Evolutionary conservation across 108 stramenopile genomes (phyloP).

Genomic region (Nitzschia inconspicua): DNA sequence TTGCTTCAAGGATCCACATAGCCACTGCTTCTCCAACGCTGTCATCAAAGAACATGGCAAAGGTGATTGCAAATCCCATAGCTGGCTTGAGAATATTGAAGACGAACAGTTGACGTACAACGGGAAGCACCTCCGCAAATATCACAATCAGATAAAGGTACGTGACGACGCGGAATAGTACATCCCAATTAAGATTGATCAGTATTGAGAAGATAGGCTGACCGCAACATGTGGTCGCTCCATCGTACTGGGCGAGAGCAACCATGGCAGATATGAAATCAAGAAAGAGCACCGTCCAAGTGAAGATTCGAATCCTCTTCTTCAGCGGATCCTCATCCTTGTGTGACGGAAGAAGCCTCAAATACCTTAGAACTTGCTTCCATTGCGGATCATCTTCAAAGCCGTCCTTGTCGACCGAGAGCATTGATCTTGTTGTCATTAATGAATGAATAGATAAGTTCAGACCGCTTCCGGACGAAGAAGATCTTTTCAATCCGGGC

Average conservation of each 20-base stretch:
- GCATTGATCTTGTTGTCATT: not conserved
- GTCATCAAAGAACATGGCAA: conserved; percentile 45
- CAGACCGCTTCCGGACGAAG: not conserved
- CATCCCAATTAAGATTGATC: conserved; percentile 19
- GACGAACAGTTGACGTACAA: conserved; percentile 23
- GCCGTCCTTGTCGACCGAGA: conserved; percentile 3
- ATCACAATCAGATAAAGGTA: conserved; percentile 27
- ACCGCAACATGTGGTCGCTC: conserved; percentile 33
- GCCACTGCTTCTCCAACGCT: conserved; percentile 17
- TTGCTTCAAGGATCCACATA: conserved; percentile 40
- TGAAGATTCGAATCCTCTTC: conserved; percentile 15
- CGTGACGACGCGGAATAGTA: conserved; percentile 22
- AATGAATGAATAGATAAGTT: not conserved
- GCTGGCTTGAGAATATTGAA: conserved; percentile 36
- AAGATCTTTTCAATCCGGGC: not conserved
- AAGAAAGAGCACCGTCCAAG: conserved; percentile 21
- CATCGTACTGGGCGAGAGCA: conserved; percentile 20
- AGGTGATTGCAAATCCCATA: conserved; percentile 37
- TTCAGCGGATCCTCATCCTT: conserved; percentile 13
- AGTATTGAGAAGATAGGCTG: conserved; percentile 27
- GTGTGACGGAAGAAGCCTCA: conserved; percentile 15
- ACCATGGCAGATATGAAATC: conserved; percentile 42
- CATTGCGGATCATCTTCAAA: conserved; percentile 23
- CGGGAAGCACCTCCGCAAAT: conserved; percentile 30
- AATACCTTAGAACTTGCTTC: conserved; percentile 15